Evolutionary conservation across 129 eudicot species (phyloP), one percentile per base, ranked within the genome.

Genomic region (Silybum marianum): DNA sequence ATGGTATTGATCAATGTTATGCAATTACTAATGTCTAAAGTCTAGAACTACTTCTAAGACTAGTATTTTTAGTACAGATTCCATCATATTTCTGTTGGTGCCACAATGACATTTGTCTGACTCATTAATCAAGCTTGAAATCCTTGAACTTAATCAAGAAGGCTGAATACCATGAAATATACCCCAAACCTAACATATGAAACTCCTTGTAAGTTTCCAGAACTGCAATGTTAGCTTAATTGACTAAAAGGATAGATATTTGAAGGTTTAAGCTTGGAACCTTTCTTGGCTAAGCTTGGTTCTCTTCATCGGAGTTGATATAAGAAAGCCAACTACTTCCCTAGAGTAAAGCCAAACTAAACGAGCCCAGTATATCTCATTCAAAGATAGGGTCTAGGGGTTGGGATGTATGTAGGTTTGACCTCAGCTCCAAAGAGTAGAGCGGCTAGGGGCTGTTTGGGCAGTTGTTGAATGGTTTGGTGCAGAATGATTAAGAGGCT

Each of bases 31-130:
- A 1, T 40, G 48, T 9, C 9, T 40, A 40, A 40, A 40, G 48
- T 40, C 48, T 40, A 40, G 48, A 40, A 40, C 51, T 11, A 42
- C 3, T 42, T 42, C 51, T 11, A 42, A 44, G 54, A 44, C 54
- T 11, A 44, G 4, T 44, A 44, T 44, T 2, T 11, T 44, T 44
- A 44, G 48, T 2, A 16, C 2, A 0, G 62, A 40, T 12, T 11
- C 25, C 62, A 40, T 72, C 76, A 12, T 3, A 40, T 40, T 72
- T 72, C 60, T 72, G 62, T 40, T 39, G 62, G 32, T 75, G 68
- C 69, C 18, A 25, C 42, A 46, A 25, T 18, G 70, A 30, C 79
- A 44, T 75, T 75, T 28, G 19, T 30, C 24, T 1, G 42, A 32
- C 44, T 69, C 40, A 28, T 30, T 69, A 69, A 69, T 28, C 73